Base-by-base conservation (phyloP, 768 basidiomycete genomes). In the Termitomyces titanicus region DNA sequence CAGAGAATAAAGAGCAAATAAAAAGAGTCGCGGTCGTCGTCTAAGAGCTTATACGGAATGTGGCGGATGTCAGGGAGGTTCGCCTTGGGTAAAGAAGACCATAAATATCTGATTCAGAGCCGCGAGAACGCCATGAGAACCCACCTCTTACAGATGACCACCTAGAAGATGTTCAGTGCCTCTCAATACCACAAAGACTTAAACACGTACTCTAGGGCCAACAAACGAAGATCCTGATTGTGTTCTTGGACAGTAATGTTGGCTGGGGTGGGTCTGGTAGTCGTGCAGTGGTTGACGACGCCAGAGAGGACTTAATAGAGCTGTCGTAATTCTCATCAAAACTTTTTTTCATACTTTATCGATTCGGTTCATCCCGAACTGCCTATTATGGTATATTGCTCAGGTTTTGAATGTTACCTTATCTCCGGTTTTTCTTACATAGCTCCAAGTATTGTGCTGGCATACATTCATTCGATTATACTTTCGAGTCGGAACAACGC, bases 121-220 rank as follows among this genome's bases (percentile, higher is more conserved):
- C 46, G 18, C n/a, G 43, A 33, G 47, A 46, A 38, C 20, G 24
- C 12, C 38, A 40, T 56, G 57, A 61, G 52, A 52, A 73, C 81
- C 53, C 51, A 87, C 89, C 88, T 80, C 88, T 77, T 67, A 90
- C 81, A 57, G 84, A 85, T 70, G 84, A 83, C 87, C 86, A 88
- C 88, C 89, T 53, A 39, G 42, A 49, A 54, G 58, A 61, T 53
- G 47, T 66, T 58, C 63, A 53, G 29, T 63, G 56, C 53, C 44
- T 49, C 10, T 52, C 31, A 29, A 50, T 61, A 53, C 13, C 47
- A 46, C 35, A 56, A 56, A 51, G 53, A 46, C 55, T 55, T 58
- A 54, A 58, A 54, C 24, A 69, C 87, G 62, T 58, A 90, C 89
- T 81, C 82, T 69, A 85, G 82, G 85, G 85, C 85, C 86, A 89